phyloP scores from a whole-genome alignment of 495 filamentous ascomycete genomes.

The Aspergillus bridgeri region DNA sequence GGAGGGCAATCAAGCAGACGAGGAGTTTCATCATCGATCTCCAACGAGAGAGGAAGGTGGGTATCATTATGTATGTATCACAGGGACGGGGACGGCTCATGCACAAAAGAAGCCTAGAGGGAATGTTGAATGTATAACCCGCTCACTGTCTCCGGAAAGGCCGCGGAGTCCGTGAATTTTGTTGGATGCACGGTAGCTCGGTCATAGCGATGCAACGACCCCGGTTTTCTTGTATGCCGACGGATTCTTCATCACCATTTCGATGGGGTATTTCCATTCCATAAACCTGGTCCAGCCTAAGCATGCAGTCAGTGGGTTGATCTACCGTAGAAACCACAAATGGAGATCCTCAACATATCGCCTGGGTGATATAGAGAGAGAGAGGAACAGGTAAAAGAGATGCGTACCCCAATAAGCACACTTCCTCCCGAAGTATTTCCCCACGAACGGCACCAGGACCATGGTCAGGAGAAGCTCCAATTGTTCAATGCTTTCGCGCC shows the following conservation, averaged over 20 bases:
- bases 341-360: neutral
- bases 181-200: neutral
- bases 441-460: constrained; percentile 87
- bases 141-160: neutral
- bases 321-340: too few relatives aligned
- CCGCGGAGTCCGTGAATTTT: neutral
- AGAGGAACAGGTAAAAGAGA: neutral
- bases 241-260: constrained; percentile 55
- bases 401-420: constrained; percentile 91
- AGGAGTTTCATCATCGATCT: neutral
- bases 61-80: neutral
- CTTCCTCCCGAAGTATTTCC: constrained; percentile 88
- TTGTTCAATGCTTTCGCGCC: constrained; percentile 90
- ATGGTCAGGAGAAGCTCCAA: constrained; percentile 87
- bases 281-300: constrained; percentile 71
- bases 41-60: neutral
- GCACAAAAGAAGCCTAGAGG: neutral
- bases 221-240: constrained; percentile 62
- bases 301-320: neutral
- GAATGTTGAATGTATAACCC: neutral
- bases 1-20: neutral
- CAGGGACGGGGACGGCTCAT: neutral
- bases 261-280: constrained; percentile 74
- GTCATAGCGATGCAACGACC: constrained; percentile 64
- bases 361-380: neutral